Conservation (phyloP, 2,329 filamentous ascomycete genomes). For the Hypoxylon sp. region DNA sequence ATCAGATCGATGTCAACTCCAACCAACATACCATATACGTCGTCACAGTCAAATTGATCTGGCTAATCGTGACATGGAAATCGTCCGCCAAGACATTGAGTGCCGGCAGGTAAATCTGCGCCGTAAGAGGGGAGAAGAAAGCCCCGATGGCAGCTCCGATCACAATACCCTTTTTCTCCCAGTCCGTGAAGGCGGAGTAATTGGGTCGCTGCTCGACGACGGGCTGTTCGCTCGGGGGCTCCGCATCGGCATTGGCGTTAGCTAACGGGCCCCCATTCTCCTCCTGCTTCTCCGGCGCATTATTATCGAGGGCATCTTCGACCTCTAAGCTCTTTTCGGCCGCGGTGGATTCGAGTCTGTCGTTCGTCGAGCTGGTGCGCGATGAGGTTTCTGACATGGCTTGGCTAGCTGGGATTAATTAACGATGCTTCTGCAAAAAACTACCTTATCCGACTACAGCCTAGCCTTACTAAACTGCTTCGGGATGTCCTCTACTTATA, state of each 20-base stretch:
- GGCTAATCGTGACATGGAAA: conserved; percentile 53
- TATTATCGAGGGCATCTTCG: conserved; percentile 31
- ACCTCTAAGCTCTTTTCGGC: conserved; percentile 23
- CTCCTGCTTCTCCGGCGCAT: conserved; percentile 9
- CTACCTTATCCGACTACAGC: conserved; percentile 3
- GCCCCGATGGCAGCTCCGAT: conserved; percentile 49
- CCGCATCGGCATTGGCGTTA: conserved; percentile 6
- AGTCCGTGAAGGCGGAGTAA: conserved; percentile 47
- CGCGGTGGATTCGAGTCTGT: conserved; percentile 12
- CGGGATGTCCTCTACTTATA: conserved; percentile 14
- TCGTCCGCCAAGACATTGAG: conserved; percentile 57
- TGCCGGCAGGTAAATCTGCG: conserved; percentile 62
- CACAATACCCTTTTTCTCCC: conserved; percentile 51
- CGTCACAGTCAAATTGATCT: conserved; percentile 55
- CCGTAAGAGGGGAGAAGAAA: conserved; percentile 53
- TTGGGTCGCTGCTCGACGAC: conserved; percentile 24
- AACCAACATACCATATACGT: conserved; percentile 53
- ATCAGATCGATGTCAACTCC: conserved; percentile 1
- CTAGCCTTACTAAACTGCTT: background rate
- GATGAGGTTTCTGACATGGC: conserved; percentile 38
- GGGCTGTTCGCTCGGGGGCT: conserved; percentile 37
- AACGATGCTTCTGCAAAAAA: background rate
- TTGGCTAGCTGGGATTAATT: conserved; percentile 1
- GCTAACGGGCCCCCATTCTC: background rate
- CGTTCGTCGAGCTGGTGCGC: conserved; percentile 11